Evolutionary conservation across 192 early-diverging fungal genomes (phyloP), one percentile per base, ranked within the genome.

Genomic region (Mortierella hygrophila): DNA sequence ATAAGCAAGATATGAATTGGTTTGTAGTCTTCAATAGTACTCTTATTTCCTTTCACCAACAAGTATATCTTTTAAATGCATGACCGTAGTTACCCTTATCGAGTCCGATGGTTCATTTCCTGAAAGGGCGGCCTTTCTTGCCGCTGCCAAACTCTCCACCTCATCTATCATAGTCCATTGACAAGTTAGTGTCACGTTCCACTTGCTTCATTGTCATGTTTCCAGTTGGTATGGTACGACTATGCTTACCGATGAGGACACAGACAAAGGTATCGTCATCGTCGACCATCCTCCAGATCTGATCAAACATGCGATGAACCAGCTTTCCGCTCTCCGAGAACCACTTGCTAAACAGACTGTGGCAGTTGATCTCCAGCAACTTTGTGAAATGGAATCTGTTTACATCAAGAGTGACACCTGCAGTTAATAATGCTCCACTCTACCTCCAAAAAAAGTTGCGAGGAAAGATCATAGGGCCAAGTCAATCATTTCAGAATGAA

Each of bases 321-420:
- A 94, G 83, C 77, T 96, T 96, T 18, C 93, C 94, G 35, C 88
- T 90, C 82, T 96, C 95, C 13, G 93, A 92, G 80, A 94, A 96
- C 89, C 92, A 96, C 80, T 96, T 96, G 70, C 93, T 94, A 75
- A 96, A 95, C 32, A 96, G 69, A 44, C 91, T 92, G 81, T 94
- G 94, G 37, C 91, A 90, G 78, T 95, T 95, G 85, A 96, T 95
- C 86, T 96, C 94, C 40, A 94, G 83, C 4, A 96, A 88, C 68
- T 92, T 93, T 0, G 89, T 84, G 41, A 89, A 82, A 26, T 88
- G 38, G 72, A 91, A 94, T 44, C 93, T 87, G 47, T 2, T 11
- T 11, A 4, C n/a, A 32, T 13, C 60, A 32, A 8, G 60, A 32
- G 60, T 4, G 29, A 26, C 29, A 32, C 0, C 3, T 65, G 26